Base-by-base conservation (phyloP, 2,329 filamentous ascomycete species). In the Pestalotiopsis sp. region DNA sequence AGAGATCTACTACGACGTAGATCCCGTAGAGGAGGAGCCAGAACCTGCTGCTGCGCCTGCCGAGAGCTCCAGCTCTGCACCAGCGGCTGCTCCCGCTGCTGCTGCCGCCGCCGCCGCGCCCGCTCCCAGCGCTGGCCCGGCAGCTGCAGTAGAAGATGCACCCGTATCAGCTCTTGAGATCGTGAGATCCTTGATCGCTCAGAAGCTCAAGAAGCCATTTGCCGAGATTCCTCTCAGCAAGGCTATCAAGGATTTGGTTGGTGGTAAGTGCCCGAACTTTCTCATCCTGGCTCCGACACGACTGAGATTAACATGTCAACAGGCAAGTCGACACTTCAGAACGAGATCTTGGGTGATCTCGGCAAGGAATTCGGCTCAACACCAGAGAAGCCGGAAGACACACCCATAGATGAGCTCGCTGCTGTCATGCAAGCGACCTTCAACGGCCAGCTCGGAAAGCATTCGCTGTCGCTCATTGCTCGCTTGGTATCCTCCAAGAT, bases 1-100 rank as follows among this genome's bases (percentile, higher is more conserved):
- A 82, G 96, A 99, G 82, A 99, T 99, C 73, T 99, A 99, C 86
- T 99, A 99, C 82, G 95, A 98, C 79, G 95, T 97, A 59, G 96
- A 99, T 78, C 96, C 96, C 0, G 86, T 97, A 38, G 94, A 97
- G 77, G 96, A 99, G 68, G 96, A 98, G 82, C 88, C 92, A 61
- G 92, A 92, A 77, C 84, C 91, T 1, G 80, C 85, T 13, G 82
- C 86, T 27, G 78, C 82, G 71, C 79, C 87, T 66, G 79, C 84
- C 17, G 78, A 81, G 25, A 72, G 78, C 58, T 74, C 83, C 80
- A 62, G 74, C 13, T 59, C 80, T 63, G 73, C 80, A 60, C 74
- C 84, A 4, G 75, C 83, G 62, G 78, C 84, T 58, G 74, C 82
- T 36, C 64, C 70, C 2, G 72, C 75, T 25, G 74, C 82, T 66